phyloP scores from a whole-genome alignment of 805 yeast species.

The Saturnispora galanensis region DNA sequence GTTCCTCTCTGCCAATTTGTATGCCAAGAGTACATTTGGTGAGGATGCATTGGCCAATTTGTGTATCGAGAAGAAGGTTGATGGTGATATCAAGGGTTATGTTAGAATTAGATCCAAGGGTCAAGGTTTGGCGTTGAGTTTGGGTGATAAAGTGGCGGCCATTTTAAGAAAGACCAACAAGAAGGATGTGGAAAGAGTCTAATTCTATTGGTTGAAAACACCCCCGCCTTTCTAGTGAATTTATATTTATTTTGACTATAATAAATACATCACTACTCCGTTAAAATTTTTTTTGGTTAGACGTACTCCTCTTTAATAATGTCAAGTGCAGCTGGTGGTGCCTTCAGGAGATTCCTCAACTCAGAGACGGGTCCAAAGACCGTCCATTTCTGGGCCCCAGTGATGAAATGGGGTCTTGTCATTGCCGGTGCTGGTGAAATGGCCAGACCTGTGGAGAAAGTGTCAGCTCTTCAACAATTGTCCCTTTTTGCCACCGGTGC shows the following conservation, averaged over 20 bases:
- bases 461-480: constrained; percentile 81
- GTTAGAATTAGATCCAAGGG: constrained; percentile 96
- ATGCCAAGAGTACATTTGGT: constrained; percentile 88
- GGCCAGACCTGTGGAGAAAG: constrained; percentile 82
- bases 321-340: constrained; percentile 16
- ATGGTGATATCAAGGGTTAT: constrained; percentile 80
- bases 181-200: constrained; percentile 3
- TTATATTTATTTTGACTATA: no score
- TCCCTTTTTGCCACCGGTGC: constrained; percentile 87
- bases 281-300: constrained; percentile 4
- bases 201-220: background rate
- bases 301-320: background rate
- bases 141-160: constrained; percentile 90
- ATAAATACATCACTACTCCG: no score
- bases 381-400: constrained; percentile 92
- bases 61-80: constrained; percentile 74
- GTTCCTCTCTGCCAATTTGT: constrained; percentile 88
- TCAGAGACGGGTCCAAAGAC: constrained; percentile 95
- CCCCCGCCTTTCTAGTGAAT: no score
- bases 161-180: constrained; percentile 51
- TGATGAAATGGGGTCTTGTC: constrained; percentile 77
- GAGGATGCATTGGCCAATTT: constrained; percentile 96
- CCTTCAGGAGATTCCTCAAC: constrained; percentile 61
- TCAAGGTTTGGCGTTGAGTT: constrained; percentile 88
- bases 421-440: constrained; percentile 84